Percentiles rank a stretch among this genome's conserved stretches.
phyloP scores from a whole-genome alignment of 345 rosid genomes.

The Euphorbia lathyris region DNA sequence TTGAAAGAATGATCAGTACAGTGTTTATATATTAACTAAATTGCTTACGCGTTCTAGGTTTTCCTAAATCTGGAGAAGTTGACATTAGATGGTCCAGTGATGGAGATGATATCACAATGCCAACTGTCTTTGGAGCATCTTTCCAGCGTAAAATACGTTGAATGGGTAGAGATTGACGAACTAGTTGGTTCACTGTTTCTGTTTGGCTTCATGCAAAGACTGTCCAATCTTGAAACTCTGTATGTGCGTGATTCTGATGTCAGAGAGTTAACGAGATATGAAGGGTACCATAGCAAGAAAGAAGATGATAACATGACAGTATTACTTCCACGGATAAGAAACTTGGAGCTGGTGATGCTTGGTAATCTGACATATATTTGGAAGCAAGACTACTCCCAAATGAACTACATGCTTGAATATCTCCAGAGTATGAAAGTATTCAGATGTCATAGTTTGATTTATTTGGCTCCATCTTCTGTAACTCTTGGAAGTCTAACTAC shows the following conservation, averaged over 20 bases:
- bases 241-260: accelerated
- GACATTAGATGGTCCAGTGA: not conserved
- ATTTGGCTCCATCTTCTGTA: slow-evolving; percentile 8
- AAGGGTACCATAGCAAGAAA: not conserved
- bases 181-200: slow-evolving; percentile 2
- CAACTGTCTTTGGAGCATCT: not conserved
- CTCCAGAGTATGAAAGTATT: not conserved
- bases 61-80: not conserved
- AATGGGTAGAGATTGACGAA: not conserved
- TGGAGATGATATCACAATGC: not conserved
- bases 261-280: slow-evolving; percentile 4
- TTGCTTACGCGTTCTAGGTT: not conserved
- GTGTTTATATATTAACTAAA: too few species aligned
- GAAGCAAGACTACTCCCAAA: not conserved
- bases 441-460: not conserved
- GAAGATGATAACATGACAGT: not conserved
- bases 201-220: not conserved
- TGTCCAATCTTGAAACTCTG: slow-evolving; percentile 16
- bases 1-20: too few species aligned
- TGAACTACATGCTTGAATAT: not conserved
- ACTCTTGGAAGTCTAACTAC: slow-evolving; percentile 15
- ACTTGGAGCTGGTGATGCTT: accelerated
- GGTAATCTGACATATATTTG: not conserved
- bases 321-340: not conserved
- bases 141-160: not conserved